phyloP scores from a whole-genome alignment of 1,284 basidiomycete species.

The Neolentinus lepideus region DNA sequence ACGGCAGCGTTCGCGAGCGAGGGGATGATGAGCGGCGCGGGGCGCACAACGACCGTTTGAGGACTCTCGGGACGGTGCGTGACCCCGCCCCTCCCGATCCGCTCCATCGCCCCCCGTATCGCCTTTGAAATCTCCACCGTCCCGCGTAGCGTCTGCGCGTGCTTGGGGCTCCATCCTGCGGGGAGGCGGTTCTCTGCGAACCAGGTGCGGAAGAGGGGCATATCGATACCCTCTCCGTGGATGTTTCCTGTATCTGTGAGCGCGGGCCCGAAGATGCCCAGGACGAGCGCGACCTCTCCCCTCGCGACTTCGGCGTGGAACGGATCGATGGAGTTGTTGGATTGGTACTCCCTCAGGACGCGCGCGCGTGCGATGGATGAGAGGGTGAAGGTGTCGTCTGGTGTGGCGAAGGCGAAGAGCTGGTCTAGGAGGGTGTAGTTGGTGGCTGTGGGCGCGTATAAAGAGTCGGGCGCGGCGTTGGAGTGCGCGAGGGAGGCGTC shows the following conservation, averaged over 20 bases:
- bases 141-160: neutral
- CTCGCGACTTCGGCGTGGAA: constrained; percentile 2
- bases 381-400: neutral
- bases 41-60: neutral
- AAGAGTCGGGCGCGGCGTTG: constrained; percentile 4
- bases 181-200: constrained; percentile 1
- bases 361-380: neutral
- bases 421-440: neutral
- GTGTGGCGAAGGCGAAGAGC: neutral
- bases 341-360: neutral
- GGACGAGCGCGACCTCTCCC: constrained; percentile 1
- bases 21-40: neutral
- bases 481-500: constrained; percentile 8
- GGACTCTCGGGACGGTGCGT: neutral
- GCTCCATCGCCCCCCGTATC: neutral
- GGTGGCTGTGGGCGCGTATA: neutral
- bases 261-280: constrained; percentile 1
- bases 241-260: neutral
- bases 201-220: neutral
- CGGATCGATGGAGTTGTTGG: neutral
- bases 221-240: neutral
- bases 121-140: neutral
- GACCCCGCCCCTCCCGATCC: neutral
- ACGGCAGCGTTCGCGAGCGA: neutral
- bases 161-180: neutral